Evolutionary conservation across 2,329 filamentous ascomycete species (phyloP), one percentile per base, ranked within the genome.

Genomic region (Phaeophleospora eucalypticola): DNA sequence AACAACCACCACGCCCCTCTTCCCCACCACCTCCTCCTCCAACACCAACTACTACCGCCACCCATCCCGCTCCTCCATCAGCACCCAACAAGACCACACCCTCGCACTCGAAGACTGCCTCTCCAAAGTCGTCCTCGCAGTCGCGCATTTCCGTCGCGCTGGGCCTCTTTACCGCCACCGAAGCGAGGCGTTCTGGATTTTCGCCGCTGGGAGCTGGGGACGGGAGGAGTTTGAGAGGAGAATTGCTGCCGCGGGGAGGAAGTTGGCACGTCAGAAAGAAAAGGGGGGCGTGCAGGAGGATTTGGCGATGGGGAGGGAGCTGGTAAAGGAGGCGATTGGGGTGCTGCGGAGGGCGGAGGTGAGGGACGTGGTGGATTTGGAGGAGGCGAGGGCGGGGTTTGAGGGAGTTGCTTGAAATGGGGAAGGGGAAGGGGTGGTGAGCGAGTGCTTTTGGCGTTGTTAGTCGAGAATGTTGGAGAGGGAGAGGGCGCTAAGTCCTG

Each of bases 151-250:
- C 14, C 41, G 49, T 27, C 53, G 48, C n/a, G 37, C 52, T 35
- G 41, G 52, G 41, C 18, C 47, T 33, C 15, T 33, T 15, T 51
- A 46, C 43, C 32, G 27, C 1, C 15, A 24, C 18, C 19, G 17
- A 36, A 48, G 44, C 21, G 56, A 58, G 34, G 41, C 41, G 1
- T 50, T 53, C 21, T 58, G 56, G 56, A 34, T 43, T 4, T 58
- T 58, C 39, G 42, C 41, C 14, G 53, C 52, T 3, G 56, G 51
- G 2, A 48, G 46, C 12, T 52, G 49, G 43, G 40, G 29, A 1
- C 21, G 53, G 17, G 18, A 35, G 6, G 27, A 19, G 15, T 58
- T 46, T 16, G 56, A 53, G 4, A 24, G 44, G 15, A 42, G 43
- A 35, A 36, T 58, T 1, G 6, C 17, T 24, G 27, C 49, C 32